These are phyloP conservation scores for Paecilomyces variotii DNA, from an alignment of 2,329 filamentous ascomycete species.

Conservation along the genomic window DNA sequence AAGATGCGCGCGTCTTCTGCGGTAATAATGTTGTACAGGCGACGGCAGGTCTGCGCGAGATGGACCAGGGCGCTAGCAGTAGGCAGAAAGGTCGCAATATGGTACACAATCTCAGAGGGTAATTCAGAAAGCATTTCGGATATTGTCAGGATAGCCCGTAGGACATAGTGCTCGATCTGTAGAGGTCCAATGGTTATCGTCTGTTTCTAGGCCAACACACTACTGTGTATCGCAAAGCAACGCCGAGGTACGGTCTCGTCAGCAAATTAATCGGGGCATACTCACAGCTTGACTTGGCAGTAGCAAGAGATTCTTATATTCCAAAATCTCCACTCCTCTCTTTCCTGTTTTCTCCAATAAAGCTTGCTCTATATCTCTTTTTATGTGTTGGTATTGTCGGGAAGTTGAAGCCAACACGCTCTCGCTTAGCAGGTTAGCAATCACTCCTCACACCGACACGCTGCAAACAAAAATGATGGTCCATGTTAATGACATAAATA, in stretches of 20 bases:
- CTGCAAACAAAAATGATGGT: not conserved
- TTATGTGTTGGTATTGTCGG: not conserved
- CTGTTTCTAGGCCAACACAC: not conserved
- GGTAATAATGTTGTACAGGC: conserved; percentile 38
- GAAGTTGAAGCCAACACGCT: not conserved
- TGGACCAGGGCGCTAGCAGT: conserved; percentile 37
- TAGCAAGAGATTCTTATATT: not conserved
- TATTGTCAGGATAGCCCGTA: not conserved
- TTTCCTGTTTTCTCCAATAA: not conserved
- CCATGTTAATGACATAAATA: not conserved
- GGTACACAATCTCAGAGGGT: conserved; percentile 37
- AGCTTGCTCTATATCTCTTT: not conserved
- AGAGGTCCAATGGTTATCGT: not conserved
- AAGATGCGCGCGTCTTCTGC: conserved; percentile 42
- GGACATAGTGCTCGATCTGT: not conserved
- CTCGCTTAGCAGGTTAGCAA: not conserved
- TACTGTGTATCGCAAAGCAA: not conserved
- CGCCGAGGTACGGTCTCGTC: not conserved
- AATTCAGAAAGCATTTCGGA: conserved; percentile 25
- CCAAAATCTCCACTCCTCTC: not conserved
- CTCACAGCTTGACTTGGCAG: not conserved
- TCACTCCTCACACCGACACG: not conserved
- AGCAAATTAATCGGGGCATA: not conserved
- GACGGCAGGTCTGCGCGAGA: conserved; percentile 40
- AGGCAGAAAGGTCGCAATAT: conserved; percentile 36